phyloP scores from a whole-genome alignment of 129 eudicot genomes.

The Chrysanthemum seticuspe region DNA sequence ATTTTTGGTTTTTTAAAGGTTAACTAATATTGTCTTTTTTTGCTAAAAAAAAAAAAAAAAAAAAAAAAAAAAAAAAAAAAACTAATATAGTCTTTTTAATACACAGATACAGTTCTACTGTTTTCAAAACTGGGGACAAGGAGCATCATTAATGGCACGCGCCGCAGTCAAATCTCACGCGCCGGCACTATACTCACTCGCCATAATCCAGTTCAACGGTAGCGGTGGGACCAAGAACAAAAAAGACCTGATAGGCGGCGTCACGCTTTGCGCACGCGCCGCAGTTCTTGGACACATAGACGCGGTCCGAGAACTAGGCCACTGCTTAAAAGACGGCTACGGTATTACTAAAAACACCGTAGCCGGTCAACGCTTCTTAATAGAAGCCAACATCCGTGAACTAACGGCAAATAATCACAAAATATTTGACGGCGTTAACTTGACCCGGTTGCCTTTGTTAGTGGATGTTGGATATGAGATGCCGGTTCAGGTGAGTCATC shows the following conservation, averaged over 20 bases:
- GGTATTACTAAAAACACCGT: slow-evolving; percentile 28
- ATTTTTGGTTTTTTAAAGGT: no score
- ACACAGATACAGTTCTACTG: slow-evolving; percentile 43
- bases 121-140: slow-evolving; percentile 19
- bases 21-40: background rate
- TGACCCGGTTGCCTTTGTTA: background rate
- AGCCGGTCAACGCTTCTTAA: slow-evolving; percentile 36
- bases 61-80: no score
- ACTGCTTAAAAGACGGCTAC: slow-evolving; percentile 46
- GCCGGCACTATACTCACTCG: slow-evolving; percentile 42
- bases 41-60: no score
- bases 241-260: slow-evolving; percentile 34
- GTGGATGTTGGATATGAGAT: slow-evolving; percentile 24
- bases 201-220: slow-evolving; percentile 45
- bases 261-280: slow-evolving; percentile 40
- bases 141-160: slow-evolving; percentile 39
- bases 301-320: slow-evolving; percentile 46
- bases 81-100: no score
- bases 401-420: background rate
- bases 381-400: slow-evolving; percentile 38
- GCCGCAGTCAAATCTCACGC: slow-evolving; percentile 42
- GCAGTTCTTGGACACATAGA: slow-evolving; percentile 46
- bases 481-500: slow-evolving; percentile 23
- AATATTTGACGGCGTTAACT: background rate
- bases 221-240: slow-evolving; percentile 33